Conservation (phyloP, 1,139 yeast species). For the Protomyces inouyei region DNA sequence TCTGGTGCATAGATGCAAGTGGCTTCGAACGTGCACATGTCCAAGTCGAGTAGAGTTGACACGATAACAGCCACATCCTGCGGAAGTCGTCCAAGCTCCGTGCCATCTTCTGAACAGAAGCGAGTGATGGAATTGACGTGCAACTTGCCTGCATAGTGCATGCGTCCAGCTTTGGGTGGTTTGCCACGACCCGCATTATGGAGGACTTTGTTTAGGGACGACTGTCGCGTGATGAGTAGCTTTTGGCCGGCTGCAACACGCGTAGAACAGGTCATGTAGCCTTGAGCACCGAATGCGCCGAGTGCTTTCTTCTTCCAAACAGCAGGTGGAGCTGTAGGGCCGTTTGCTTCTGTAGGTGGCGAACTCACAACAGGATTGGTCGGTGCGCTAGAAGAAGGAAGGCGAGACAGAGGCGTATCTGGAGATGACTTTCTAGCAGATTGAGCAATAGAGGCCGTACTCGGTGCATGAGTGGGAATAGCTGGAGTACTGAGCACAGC, state of each 20-base stretch:
- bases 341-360: neutral
- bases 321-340: neutral
- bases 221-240: constrained; percentile 43
- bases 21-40: constrained; percentile 54
- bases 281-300: constrained; percentile 68
- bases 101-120: constrained; percentile 37
- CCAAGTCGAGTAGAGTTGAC: constrained; percentile 59
- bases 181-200: neutral
- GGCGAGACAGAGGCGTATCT: neutral
- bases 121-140: constrained; percentile 40
- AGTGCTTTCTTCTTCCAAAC: constrained; percentile 46
- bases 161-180: neutral
- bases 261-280: constrained; percentile 75
- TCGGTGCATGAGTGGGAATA: neutral
- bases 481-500: neutral
- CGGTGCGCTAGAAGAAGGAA: neutral
- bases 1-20: constrained; percentile 57
- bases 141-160: constrained; percentile 16
- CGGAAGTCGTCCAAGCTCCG: constrained; percentile 75
- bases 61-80: constrained; percentile 67
- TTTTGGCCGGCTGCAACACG: constrained; percentile 50
- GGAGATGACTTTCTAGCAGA: neutral
- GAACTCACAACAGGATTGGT: neutral
- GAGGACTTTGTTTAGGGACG: constrained; percentile 32
- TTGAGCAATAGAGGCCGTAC: neutral